Evolutionary conservation across 768 basidiomycete species (phyloP).

Genomic region (Mycena albidolilacea): DNA sequence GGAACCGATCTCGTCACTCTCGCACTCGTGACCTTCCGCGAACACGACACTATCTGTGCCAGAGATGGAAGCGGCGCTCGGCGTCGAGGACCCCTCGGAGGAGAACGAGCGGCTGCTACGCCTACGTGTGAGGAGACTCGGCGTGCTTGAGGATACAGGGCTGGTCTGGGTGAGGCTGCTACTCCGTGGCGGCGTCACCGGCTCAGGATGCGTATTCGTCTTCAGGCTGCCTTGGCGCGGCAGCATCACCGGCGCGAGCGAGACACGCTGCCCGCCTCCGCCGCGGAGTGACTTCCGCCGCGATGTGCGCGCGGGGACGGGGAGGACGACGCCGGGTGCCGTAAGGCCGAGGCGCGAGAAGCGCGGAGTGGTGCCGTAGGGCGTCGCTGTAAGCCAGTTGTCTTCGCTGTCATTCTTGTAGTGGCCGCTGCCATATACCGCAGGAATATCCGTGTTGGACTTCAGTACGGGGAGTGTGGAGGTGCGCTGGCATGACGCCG

Average conservation of each 20-base stretch:
- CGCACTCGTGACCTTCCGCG: neutral
- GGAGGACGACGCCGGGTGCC: conserved; percentile 55
- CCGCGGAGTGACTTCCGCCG: conserved; percentile 28
- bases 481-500: conserved; percentile 36
- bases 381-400: conserved; percentile 55
- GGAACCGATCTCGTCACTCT: neutral
- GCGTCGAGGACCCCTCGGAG: conserved; percentile 31
- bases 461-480: conserved; percentile 1
- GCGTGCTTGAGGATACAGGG: conserved; percentile 17
- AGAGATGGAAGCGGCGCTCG: conserved; percentile 17
- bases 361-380: conserved; percentile 55
- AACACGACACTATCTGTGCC: conserved; percentile 3
- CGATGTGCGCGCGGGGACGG: conserved; percentile 53
- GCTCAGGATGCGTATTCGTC: too few species aligned
- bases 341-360: conserved; percentile 58
- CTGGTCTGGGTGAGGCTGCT: conserved; percentile 19
- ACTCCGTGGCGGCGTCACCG: conserved; percentile 24
- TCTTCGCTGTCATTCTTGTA: conserved; percentile 30
- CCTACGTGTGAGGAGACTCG: conserved; percentile 30
- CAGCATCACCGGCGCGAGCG: conserved; percentile 17
- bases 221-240: conserved; percentile 27
- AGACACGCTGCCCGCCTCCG: conserved; percentile 31
- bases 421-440: neutral
- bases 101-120: conserved; percentile 26
- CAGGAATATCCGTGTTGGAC: neutral